Evolutionary conservation across 148 eudicot genomes (phyloP), one percentile per base, ranked within the genome.

Genomic region (Chenopodium formosanum): DNA sequence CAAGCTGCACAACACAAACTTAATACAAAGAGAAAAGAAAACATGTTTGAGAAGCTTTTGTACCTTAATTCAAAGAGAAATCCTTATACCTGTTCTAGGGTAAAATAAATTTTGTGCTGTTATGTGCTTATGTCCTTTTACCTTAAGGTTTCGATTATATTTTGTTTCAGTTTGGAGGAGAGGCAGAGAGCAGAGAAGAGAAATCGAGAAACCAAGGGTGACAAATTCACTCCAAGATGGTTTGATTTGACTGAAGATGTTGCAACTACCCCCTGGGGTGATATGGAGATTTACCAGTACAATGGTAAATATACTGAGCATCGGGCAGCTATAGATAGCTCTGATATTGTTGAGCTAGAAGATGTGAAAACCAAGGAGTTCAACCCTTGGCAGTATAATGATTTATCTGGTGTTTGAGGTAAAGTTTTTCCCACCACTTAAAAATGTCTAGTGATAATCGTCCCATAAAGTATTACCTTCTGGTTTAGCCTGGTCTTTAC

Each of bases 191-290:
- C 92, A 73, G 97, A 94, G 80, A 94, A 91, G 88, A 88, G 88
- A 87, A 85, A 60, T 46, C 82, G 97, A 19, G 97, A 94, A 64
- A 86, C 90, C 2, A 91, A 91, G 73, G 92, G 89, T 23, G 89
- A 92, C 7, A 77, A 87, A 31, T 94, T 94, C 63, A 79, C 84
- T 4, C 95, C 97, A 10, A 89, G 86, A 83, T 94, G 97, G 95
- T 94, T 94, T 52, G 91, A 94, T 69, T 71, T 13, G 47, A 87
- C 89, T 0, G 90, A 86, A 25, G 95, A 92, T 81, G 79, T 87
- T 34, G 60, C 84, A 25, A 66, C 94, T 32, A 94, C 97, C 25
- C 97, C 97, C 58, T 94, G 97, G 97, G 97, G 95, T 29, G 94
- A 94, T 31, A 82, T 94, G 89, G 97, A 94, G 83, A 86, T 94